Percentiles rank a stretch among this genome's conserved stretches.
These are phyloP conservation scores for Podaxis sp. DNA, from an alignment of 768 basidiomycete genomes.

Conservation along the genomic window DNA sequence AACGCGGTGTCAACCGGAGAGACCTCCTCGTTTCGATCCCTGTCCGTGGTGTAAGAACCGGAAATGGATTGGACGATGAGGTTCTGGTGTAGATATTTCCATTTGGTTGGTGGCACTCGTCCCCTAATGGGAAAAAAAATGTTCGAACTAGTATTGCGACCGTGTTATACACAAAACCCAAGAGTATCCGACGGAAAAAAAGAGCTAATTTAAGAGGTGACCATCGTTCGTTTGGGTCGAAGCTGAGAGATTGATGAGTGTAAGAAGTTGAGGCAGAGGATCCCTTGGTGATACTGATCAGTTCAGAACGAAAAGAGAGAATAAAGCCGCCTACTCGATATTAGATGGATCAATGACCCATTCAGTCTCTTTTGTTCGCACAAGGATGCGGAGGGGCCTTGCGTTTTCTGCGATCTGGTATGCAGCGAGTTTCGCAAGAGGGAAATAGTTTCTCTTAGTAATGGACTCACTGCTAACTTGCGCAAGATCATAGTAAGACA, in stretches of 20 bases:
- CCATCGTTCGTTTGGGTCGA: background rate
- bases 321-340: background rate
- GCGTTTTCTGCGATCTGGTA: background rate
- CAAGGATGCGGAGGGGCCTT: background rate
- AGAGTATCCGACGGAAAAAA: background rate
- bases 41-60: too few relatives aligned
- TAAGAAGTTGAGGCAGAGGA: background rate
- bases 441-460: background rate
- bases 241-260: background rate
- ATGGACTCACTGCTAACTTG: constrained; percentile 1
- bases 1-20: too few relatives aligned
- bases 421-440: background rate
- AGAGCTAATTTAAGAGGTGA: background rate
- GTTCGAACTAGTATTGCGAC: too few relatives aligned
- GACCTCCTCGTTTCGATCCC: too few relatives aligned
- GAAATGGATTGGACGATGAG: too few relatives aligned
- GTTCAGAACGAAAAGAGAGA: background rate
- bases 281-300: background rate
- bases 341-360: background rate
- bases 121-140: too few relatives aligned
- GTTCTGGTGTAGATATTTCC: too few relatives aligned
- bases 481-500: background rate
- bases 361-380: background rate
- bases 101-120: too few relatives aligned
- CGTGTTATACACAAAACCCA: background rate